Evolutionary conservation across 768 basidiomycete genomes (phyloP).

Genomic region (Pleurotus giganteus): DNA sequence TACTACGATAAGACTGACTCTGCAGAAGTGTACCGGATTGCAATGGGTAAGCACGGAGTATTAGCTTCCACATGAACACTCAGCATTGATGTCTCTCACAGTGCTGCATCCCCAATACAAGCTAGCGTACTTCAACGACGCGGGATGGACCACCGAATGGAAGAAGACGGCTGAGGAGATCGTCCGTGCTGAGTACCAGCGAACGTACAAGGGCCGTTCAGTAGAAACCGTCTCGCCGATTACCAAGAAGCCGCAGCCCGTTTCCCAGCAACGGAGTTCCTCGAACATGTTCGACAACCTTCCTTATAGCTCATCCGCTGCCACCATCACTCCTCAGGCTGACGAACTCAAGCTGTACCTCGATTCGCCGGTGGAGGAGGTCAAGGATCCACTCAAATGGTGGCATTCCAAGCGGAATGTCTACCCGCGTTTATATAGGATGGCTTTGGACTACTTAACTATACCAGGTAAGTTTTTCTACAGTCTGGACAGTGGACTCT

Average conservation of each 20-base stretch:
- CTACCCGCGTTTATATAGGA: slow-evolving; percentile 20
- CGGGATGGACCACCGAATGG: slow-evolving; percentile 24
- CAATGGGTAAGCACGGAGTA: slow-evolving; percentile 30
- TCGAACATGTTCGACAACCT: slow-evolving; percentile 22
- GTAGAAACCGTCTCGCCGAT: neutral
- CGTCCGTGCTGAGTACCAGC: slow-evolving; percentile 17
- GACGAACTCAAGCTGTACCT: slow-evolving; percentile 23
- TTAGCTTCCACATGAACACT: neutral
- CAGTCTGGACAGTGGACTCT: neutral
- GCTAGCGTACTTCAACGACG: slow-evolving; percentile 24
- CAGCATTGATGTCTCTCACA: neutral
- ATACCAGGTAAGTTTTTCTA: slow-evolving; percentile 22
- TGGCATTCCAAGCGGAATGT: slow-evolving; percentile 14
- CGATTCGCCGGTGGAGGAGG: slow-evolving; percentile 12
- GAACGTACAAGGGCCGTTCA: too few relatives aligned
- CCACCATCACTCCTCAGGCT: neutral
- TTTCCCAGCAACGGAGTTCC: too few relatives aligned
- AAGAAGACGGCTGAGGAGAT: slow-evolving; percentile 19
- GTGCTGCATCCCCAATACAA: slow-evolving; percentile 30
- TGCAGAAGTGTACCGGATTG: slow-evolving; percentile 30
- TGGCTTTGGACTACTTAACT: slow-evolving; percentile 26
- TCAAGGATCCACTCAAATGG: slow-evolving; percentile 20
- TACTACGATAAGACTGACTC: slow-evolving; percentile 31
- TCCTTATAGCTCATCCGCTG: neutral
- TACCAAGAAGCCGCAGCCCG: neutral